Percentiles rank a stretch among this genome's conserved stretches.
Evolutionary conservation across 495 filamentous ascomycete genomes (phyloP).

Genomic region (Ascodesmis nigricans): DNA sequence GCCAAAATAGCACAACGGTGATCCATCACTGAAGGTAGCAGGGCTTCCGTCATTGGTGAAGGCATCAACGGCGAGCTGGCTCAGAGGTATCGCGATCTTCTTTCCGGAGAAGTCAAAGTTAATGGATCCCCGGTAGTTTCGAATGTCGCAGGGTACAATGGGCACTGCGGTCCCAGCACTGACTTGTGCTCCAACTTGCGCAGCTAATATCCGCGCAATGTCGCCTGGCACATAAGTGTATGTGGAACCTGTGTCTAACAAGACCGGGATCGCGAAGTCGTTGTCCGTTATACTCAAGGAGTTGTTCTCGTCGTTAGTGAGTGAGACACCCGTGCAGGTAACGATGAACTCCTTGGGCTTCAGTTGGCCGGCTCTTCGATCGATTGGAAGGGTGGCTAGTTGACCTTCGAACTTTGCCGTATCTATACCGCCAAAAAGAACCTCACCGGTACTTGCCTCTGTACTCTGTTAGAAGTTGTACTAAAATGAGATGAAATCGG

Average conservation of each 20-base stretch:
- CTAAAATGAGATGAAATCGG: neutral
- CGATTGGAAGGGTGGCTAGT: slow-evolving; percentile 56
- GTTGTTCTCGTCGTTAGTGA: slow-evolving; percentile 21
- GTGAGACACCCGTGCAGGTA: slow-evolving; percentile 41
- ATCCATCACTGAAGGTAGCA: slow-evolving; percentile 39
- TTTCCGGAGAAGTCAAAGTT: slow-evolving; percentile 46
- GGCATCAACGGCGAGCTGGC: slow-evolving; percentile 55
- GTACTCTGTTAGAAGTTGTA: slow-evolving; percentile 1
- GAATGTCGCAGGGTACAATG: slow-evolving; percentile 51
- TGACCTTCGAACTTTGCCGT: slow-evolving; percentile 49
- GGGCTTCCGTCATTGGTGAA: slow-evolving; percentile 27
- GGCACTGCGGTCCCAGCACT: slow-evolving; percentile 31
- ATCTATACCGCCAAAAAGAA: slow-evolving; percentile 86
- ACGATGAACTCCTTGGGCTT: slow-evolving; percentile 49
- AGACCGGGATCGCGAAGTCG: slow-evolving; percentile 40
- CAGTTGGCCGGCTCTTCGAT: slow-evolving; percentile 34
- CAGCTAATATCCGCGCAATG: slow-evolving; percentile 40
- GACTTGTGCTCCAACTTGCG: slow-evolving; percentile 38
- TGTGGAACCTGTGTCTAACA: slow-evolving; percentile 84
- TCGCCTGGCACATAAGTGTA: slow-evolving; percentile 65
- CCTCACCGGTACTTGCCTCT: slow-evolving; percentile 49
- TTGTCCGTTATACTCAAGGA: slow-evolving; percentile 25
- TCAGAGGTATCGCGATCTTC: slow-evolving; percentile 48
- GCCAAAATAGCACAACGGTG: slow-evolving; percentile 47
- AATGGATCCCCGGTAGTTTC: slow-evolving; percentile 33